Conservation (phyloP, 345 rosid genomes). For the Brassica incana region DNA sequence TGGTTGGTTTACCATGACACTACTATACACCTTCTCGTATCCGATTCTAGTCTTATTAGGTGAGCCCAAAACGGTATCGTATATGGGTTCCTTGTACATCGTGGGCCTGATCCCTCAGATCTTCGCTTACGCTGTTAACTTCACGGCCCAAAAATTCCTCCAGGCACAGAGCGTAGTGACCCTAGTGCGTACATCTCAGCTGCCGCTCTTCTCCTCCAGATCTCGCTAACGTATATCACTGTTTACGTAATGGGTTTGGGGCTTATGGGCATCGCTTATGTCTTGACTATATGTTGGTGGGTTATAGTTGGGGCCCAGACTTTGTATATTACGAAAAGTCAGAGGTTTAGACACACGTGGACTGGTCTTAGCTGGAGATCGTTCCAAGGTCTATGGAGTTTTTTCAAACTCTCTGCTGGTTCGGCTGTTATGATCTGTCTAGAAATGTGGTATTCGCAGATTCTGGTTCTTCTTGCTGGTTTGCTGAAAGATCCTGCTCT, state of each 20-base stretch:
- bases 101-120: constrained; percentile 73
- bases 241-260: constrained; percentile 46
- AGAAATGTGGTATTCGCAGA: constrained; percentile 81
- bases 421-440: constrained; percentile 89
- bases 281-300: constrained; percentile 82
- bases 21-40: constrained; percentile 58
- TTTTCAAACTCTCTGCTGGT: constrained; percentile 60
- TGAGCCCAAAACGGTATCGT: constrained; percentile 54
- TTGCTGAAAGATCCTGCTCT: constrained; percentile 64
- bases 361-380: constrained; percentile 57
- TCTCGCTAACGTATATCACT: constrained; percentile 52
- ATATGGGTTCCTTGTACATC: constrained; percentile 54
- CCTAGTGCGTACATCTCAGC: constrained; percentile 71
- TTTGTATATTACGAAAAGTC: constrained; percentile 48
- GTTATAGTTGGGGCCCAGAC: constrained; percentile 60
- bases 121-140: constrained; percentile 62
- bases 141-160: constrained; percentile 69
- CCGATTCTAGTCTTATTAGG: constrained; percentile 55
- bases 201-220: constrained; percentile 45
- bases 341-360: constrained; percentile 61
- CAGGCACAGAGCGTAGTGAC: constrained; percentile 62
- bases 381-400: constrained; percentile 63
- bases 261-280: constrained; percentile 60
- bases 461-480: constrained; percentile 69
- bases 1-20: constrained; percentile 52